Conservation (phyloP, 1,284 basidiomycete species). For the Athelia psychrophila region DNA sequence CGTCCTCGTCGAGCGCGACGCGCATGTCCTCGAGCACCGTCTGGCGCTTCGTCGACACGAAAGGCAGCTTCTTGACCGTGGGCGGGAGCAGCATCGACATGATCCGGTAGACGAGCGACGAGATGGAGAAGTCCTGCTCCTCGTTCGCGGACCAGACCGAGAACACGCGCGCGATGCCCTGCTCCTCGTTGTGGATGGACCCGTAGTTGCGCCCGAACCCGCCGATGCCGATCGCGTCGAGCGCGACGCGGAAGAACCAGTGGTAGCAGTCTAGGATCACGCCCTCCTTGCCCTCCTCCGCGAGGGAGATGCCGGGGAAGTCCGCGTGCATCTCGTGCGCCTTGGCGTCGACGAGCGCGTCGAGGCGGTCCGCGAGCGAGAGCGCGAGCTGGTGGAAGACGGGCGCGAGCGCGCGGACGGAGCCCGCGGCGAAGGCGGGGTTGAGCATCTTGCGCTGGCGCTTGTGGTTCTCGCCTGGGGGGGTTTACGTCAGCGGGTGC, state of each 20-base stretch:
- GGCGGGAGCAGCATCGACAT: not conserved
- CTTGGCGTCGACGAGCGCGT: not conserved
- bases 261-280: not conserved
- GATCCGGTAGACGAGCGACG: not conserved
- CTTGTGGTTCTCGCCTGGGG: not conserved
- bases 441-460: slow-evolving; percentile 1
- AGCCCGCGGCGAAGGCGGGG: not conserved
- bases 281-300: not conserved
- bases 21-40: not conserved
- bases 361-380: not conserved
- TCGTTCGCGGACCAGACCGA: not conserved
- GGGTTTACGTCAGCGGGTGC: no score
- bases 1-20: not conserved
- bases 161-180: not conserved
- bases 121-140: not conserved
- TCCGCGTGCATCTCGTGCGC: not conserved
- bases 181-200: not conserved
- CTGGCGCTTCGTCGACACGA: not conserved
- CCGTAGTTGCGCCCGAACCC: not conserved
- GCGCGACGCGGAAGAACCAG: not conserved
- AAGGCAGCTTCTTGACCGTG: not conserved
- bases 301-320: not conserved
- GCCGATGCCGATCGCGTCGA: not conserved
- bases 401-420: not conserved
- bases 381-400: not conserved